Evolutionary conservation across 345 rosid genomes (phyloP).

Genomic region (Raphanus sativus): DNA sequence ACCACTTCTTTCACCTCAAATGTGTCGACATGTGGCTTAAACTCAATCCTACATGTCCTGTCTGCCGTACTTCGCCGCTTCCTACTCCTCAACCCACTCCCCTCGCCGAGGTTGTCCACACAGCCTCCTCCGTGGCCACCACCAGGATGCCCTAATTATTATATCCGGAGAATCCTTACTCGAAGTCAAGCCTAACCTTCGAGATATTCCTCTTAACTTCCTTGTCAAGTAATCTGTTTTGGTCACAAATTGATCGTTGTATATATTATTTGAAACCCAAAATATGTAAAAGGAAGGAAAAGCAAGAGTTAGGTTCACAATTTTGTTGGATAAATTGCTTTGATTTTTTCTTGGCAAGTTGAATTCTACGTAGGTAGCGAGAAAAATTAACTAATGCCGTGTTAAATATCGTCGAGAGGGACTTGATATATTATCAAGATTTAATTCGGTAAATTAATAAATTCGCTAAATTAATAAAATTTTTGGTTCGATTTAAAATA

Average conservation of each 20-base stretch:
- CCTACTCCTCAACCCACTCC: constrained; percentile 79
- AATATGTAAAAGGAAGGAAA: neutral
- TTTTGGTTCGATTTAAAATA: too few species aligned
- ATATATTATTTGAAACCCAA: constrained; percentile 9
- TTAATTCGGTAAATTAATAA: too few species aligned
- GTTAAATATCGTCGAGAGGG: constrained; percentile 9
- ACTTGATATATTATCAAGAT: neutral
- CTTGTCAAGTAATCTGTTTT: neutral
- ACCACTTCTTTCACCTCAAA: constrained; percentile 68
- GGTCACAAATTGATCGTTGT: constrained; percentile 16
- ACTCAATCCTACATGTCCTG: constrained; percentile 70
- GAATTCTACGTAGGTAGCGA: neutral
- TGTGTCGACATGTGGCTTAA: constrained; percentile 89
- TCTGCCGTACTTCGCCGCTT: constrained; percentile 78
- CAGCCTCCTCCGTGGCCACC: constrained; percentile 43
- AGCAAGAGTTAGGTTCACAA: neutral
- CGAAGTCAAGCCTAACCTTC: neutral
- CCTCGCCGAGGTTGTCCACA: constrained; percentile 73
- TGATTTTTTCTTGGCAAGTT: neutral
- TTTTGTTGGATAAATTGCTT: constrained; percentile 17
- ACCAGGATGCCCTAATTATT: constrained; percentile 43
- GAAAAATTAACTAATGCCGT: neutral
- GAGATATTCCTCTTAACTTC: neutral
- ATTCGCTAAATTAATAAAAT: too few species aligned
- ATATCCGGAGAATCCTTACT: neutral